phyloP scores from a whole-genome alignment of 257 asterid genomes.

The Gardenia jasminoides region DNA sequence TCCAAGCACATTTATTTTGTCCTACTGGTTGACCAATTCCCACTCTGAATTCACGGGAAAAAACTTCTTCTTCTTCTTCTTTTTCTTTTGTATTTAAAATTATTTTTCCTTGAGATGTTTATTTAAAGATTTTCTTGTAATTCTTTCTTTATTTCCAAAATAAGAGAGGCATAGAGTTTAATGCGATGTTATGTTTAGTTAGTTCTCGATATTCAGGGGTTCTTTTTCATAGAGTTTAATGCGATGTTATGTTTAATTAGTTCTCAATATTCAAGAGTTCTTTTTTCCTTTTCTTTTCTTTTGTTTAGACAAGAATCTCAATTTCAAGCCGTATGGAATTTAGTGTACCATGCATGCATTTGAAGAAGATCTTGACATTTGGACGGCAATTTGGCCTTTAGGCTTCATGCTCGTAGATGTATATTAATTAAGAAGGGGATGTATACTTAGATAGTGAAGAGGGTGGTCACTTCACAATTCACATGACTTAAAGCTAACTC shows the following conservation, averaged over 20 bases:
- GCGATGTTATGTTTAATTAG: too few relatives aligned
- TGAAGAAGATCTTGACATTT: conserved; percentile 27
- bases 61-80: not conserved
- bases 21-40: conserved; percentile 46
- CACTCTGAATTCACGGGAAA: conserved; percentile 46
- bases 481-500: conserved; percentile 85
- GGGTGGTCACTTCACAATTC: conserved; percentile 34
- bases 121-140: too few relatives aligned
- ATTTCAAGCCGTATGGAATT: conserved; percentile 11
- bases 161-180: not conserved
- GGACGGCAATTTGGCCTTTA: conserved; percentile 41
- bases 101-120: not conserved
- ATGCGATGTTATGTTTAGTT: too few relatives aligned
- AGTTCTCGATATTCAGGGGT: too few relatives aligned
- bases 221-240: not conserved
- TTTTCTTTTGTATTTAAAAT: not conserved
- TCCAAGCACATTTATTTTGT: conserved; percentile 62
- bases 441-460: conserved; percentile 21
- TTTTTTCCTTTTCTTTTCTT: not conserved
- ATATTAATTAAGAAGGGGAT: conserved; percentile 5
- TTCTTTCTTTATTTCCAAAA: not conserved
- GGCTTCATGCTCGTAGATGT: conserved; percentile 16
- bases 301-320: not conserved
- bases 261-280: too few relatives aligned
- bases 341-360: conserved; percentile 4